A percentile compares a stretch with the other conserved stretches of the same genome.
Evolutionary conservation across 371 early-diverging fungal genomes (phyloP).

Genomic region (Syncephalastrum monosporum): DNA sequence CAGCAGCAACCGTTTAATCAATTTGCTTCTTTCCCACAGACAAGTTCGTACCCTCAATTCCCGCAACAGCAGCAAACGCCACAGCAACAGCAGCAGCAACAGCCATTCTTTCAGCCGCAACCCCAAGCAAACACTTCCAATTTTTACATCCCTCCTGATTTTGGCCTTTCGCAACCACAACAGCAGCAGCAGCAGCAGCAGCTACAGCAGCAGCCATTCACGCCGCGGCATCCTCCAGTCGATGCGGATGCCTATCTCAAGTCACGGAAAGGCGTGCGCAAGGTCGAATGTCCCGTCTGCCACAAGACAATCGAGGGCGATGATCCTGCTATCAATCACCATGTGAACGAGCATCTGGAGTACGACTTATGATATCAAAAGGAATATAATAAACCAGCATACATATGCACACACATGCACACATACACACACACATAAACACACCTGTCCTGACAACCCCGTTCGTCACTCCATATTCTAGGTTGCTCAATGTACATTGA

Average conservation of each 20-base stretch:
- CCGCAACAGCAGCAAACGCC: constrained; percentile 5
- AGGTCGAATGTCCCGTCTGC: constrained; percentile 46
- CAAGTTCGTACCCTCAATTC: not conserved
- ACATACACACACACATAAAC: too few species aligned
- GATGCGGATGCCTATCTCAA: constrained; percentile 33
- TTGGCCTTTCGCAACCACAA: constrained; percentile 22
- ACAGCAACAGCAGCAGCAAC: not conserved
- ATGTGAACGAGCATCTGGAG: constrained; percentile 46
- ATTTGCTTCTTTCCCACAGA: too few species aligned
- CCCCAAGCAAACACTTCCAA: constrained; percentile 18
- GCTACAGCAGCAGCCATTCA: constrained; percentile 15
- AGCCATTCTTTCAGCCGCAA: constrained; percentile 15
- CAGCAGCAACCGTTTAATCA: constrained; percentile 8
- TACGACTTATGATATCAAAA: constrained; percentile 8
- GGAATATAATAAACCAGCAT: too few species aligned
- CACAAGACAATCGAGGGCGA: constrained; percentile 48
- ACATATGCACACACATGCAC: too few species aligned
- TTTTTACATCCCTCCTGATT: constrained; percentile 35
- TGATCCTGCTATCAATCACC: constrained; percentile 48
- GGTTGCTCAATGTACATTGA: too few species aligned
- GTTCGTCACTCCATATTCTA: too few species aligned
- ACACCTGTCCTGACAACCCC: too few species aligned
- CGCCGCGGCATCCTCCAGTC: constrained; percentile 32
- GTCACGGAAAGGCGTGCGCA: constrained; percentile 35
- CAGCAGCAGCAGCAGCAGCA: constrained; percentile 8